Conservation (phyloP, 768 basidiomycete species). For the Tricholomella constricta region DNA sequence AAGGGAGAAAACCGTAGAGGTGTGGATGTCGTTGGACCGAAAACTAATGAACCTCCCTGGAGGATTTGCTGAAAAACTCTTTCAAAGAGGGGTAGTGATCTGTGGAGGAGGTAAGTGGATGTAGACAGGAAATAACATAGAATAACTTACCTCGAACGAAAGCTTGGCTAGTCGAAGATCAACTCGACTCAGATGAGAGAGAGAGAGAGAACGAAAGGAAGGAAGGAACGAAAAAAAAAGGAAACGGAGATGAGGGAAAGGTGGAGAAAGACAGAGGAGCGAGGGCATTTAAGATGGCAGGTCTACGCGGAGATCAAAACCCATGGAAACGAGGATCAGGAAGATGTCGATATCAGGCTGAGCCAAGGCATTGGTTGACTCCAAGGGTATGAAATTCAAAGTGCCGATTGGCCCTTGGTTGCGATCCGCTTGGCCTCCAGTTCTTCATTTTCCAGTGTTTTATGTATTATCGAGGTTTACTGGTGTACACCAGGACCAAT, state of each 20-base stretch:
- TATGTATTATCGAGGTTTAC: too few species aligned
- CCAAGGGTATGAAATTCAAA: too few species aligned
- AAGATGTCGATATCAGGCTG: neutral
- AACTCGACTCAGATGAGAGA: slow-evolving; percentile 60
- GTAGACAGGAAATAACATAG: neutral
- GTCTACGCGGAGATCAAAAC: slow-evolving; percentile 21
- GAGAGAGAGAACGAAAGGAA: slow-evolving; percentile 43
- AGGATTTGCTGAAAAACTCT: slow-evolving; percentile 61
- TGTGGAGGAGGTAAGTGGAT: slow-evolving; percentile 21
- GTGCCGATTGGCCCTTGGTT: too few species aligned
- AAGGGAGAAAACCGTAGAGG: slow-evolving; percentile 44
- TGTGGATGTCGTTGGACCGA: slow-evolving; percentile 43
- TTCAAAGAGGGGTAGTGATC: slow-evolving; percentile 71
- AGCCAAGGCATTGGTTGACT: too few species aligned
- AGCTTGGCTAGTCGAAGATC: slow-evolving; percentile 60
- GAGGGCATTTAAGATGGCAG: slow-evolving; percentile 26
- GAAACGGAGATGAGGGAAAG: slow-evolving; percentile 22
- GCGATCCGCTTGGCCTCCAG: too few species aligned
- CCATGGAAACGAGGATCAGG: slow-evolving; percentile 37
- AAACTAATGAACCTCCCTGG: slow-evolving; percentile 60
- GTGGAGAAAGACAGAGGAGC: slow-evolving; percentile 16
- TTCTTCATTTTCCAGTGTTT: too few species aligned
- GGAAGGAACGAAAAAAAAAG: slow-evolving; percentile 40
- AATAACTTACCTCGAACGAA: slow-evolving; percentile 55
- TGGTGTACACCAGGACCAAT: too few species aligned